Evolutionary conservation across 805 yeast genomes (phyloP), one percentile per base, ranked within the genome.

Genomic region (Zygosaccharomyces gambellarensis): DNA sequence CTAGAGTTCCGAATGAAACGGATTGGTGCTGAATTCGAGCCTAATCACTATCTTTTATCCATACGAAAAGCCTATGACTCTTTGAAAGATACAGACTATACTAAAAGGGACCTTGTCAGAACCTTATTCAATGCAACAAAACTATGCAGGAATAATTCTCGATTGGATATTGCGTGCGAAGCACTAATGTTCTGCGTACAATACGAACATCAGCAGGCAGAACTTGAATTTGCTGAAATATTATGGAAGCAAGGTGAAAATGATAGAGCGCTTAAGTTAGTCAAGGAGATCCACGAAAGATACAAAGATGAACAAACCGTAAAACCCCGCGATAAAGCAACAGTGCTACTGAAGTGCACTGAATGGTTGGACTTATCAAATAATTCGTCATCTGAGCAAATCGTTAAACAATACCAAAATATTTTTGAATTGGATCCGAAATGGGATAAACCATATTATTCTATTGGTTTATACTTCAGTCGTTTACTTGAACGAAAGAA

Each of bases 181-280:
- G 75, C 83, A 7, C 77, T 85, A 74, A 80, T 58, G 89, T 88
- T 1, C 53, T 69, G 58, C 50, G 53, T 46, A 29, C 50, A 64
- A 22, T 56, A 54, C 38, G 55, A 60, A 1, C 68, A 71, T 27
- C 61, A 67, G 5, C 71, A 71, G 22, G 83, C 86, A 5, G 84
- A 83, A 50, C 67, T 85, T 36, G 96, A 90, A 62, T 84, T 85
- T 64, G 84, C 97, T 0, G 82, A 86, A 49, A 73, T 94, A 7
- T 67, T 89, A 36, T 92, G 98, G 97, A 84, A 82, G 3, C 88
- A 87, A 61, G 96, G 95, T 0, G 95, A 89, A 54, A 87, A 81
- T 51, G 78, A 90, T 22, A 84, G 89, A 56, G 98, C 98, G 0
- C 74, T 92, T 39, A 82, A 85, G 45, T 72, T 80, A 6, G 70